Evolutionary conservation across 2,329 filamentous ascomycete species (phyloP).

Genomic region (Scedosporium dehoogii): DNA sequence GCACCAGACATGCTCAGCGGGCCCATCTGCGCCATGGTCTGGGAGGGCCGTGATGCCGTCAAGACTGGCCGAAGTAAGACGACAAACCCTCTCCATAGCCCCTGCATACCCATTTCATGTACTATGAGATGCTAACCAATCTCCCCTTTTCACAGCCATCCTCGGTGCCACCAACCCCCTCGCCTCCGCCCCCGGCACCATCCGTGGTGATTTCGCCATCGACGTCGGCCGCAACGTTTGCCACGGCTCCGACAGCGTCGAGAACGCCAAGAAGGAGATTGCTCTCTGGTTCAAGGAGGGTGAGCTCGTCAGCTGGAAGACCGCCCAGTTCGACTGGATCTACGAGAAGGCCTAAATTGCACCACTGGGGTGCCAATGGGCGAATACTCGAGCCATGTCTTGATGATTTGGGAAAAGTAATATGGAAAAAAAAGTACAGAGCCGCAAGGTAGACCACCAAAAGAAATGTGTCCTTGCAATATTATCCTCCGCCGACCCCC

Average conservation of each 20-base stretch:
- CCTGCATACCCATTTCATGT: not conserved
- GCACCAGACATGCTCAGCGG: slow-evolving; percentile 84
- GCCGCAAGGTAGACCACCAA: not conserved
- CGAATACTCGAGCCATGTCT: not conserved
- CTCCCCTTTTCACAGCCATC: slow-evolving; percentile 44
- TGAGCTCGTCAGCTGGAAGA: slow-evolving; percentile 80
- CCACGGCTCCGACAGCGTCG: slow-evolving; percentile 98
- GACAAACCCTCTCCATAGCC: not conserved
- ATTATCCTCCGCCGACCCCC: not conserved
- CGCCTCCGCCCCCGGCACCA: slow-evolving; percentile 89
- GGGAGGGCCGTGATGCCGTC: slow-evolving; percentile 97
- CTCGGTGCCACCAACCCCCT: slow-evolving; percentile 99
- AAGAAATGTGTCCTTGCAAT: not conserved
- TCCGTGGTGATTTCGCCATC: slow-evolving; percentile 88
- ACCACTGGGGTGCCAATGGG: not conserved
- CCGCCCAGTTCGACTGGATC: slow-evolving; percentile 81
- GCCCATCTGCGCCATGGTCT: slow-evolving; percentile 98
- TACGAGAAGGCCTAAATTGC: slow-evolving; percentile 70
- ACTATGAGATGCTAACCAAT: slow-evolving; percentile 8
- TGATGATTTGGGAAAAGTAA: not conserved
- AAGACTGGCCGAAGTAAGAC: slow-evolving; percentile 85
- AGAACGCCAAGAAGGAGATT: slow-evolving; percentile 99
- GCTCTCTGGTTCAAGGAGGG: slow-evolving; percentile 92
- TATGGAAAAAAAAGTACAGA: not conserved
- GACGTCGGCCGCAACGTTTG: slow-evolving; percentile 90